Conservation (phyloP, 306 rosid species). For the Cicer cuneatum region DNA sequence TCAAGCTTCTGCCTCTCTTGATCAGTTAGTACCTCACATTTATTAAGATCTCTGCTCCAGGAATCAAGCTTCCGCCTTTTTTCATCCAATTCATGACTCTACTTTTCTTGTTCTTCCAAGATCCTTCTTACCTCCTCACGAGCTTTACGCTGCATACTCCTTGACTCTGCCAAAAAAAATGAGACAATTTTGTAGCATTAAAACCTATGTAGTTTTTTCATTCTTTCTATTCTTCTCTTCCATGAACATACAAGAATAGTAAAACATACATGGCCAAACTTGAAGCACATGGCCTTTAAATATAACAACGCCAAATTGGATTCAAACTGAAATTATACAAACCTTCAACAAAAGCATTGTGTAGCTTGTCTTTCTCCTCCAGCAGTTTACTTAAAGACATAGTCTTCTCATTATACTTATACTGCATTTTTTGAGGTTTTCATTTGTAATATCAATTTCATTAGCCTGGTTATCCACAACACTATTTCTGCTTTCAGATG, state of each 20-base stretch:
- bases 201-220: not conserved
- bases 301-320: not conserved
- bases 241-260: constrained; percentile 11
- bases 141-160: constrained; percentile 70
- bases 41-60: constrained; percentile 81
- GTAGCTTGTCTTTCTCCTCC: constrained; percentile 76
- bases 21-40: constrained; percentile 79
- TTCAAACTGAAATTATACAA: not conserved
- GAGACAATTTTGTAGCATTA: constrained; percentile 12
- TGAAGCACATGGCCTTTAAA: constrained; percentile 11
- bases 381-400: constrained; percentile 77
- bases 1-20: constrained; percentile 83
- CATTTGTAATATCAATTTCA: constrained; percentile 67
- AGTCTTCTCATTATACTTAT: constrained; percentile 61
- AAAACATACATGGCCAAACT: not conserved
- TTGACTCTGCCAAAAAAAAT: constrained; percentile 61
- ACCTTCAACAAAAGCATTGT: constrained; percentile 40
- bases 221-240: constrained; percentile 4
- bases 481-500: constrained; percentile 55
- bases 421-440: constrained; percentile 62
- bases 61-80: constrained; percentile 75
- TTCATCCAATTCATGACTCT: constrained; percentile 70
- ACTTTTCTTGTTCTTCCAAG: constrained; percentile 75
- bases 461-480: constrained; percentile 66
- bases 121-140: constrained; percentile 64